Base-by-base conservation (phyloP, 2,329 filamentous ascomycete species). In the Alternaria metachromatica region DNA sequence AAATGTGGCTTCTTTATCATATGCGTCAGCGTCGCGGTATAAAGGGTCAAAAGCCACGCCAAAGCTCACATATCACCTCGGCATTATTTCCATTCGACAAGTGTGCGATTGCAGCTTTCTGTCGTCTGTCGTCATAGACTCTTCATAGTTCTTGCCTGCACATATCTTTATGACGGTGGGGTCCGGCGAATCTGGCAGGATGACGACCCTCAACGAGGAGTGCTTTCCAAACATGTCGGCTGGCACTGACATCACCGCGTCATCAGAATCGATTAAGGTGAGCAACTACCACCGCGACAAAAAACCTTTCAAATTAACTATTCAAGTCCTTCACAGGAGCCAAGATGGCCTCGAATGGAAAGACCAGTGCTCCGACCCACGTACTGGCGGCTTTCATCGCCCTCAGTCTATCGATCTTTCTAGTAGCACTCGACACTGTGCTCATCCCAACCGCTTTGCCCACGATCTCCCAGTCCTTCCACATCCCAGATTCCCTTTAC, bases 401-500 rank as follows among this genome's bases (percentile, higher is more conserved):
- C 8, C 71, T 80, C 5, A 72, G 73, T 15, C 70, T 80, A 18
- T 75, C 74, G 43, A 76, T 81, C 33, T 83, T 82, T 60, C 72
- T 82, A n/a, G 80, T 80, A 4, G 81, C 81, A 11, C 77, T 83
- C 6, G 82, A 83, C 60, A 72, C 87, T 44, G 90, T 89, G 12
- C 87, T 89, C 69, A 83, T 90, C 66, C 87, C 90, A 8, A 91
- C 89, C 0, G 88, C 89, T 8, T 82, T 92, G 7, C 89, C 90
- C 0, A 88, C 87, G 13, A 92, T 92, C 62, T 84, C 87, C 3
- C 80, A 79, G 28, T 84, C 90, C 59, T 88, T 94, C 66, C 77
- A 88, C 45, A 71, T 80, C 10, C 90, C 90, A 3, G 87, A 87
- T 8, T 83, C 87, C 4, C 89, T 91, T n/a, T 94, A 93, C 78